Evolutionary conservation across 73 alveolate species (phyloP), one percentile per base, ranked within the genome.

Genomic region (Tetrahymena malaccensis): DNA sequence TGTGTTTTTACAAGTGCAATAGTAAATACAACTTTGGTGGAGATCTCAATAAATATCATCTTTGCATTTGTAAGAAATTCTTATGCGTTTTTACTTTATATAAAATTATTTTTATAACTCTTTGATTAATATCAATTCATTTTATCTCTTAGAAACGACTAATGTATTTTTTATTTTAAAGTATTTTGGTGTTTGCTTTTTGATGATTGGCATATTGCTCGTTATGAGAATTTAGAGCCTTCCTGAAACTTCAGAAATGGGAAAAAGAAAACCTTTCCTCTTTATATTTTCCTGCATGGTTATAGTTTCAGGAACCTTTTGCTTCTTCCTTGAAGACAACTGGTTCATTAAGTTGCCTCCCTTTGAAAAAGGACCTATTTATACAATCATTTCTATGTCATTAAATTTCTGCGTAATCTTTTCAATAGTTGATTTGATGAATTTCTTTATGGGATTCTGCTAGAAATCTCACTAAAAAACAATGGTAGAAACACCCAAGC

Each of bases 121-220:
- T 50, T 50, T 50, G 0, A 50, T 15, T 15, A 0, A 50, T 13
- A 50, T 50, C 7, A 19, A 27, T 27, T n/a, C 4, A 70, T 19
- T 22, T 70, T 70, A 19, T 27, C 31, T n/a, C 37, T 10, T 0
- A 10, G 1, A 50, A 50, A 5, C 10, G 22, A 4, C 1, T n/a
- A 70, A n/a, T 4, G 19, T 70, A 70, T 70, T 27, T 70, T 70
- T 25, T 70, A 70, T 8, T 70, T 10, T 37, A 40, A 93, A 94
- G 96, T 94, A 94, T 38, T 94, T 94, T n/a, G 96, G 96, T 21
- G 27, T 94, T n/a, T 85, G 93, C 55, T 94, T 94, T 93, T 85
- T 89, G 50, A 70, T 94, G 43, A 40, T 94, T 21, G 96, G 96
- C 10, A 25, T 43, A 34, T 95, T 94, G 94, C 55, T 94, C 10